phyloP scores from a whole-genome alignment of 208 protist species.

The Endotrypanum monterogeii region DNA sequence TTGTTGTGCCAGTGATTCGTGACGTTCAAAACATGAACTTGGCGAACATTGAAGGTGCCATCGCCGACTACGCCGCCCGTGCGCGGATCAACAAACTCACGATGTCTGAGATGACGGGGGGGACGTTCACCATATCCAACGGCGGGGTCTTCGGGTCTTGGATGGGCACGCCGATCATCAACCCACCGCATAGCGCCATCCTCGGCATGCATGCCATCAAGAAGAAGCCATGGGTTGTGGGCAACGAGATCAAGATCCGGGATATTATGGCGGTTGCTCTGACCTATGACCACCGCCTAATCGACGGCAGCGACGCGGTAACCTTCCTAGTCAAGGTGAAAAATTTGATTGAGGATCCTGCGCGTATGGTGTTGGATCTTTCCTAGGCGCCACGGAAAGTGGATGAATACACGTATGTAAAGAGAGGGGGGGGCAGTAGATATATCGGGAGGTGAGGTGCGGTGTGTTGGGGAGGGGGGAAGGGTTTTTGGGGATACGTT shows the following conservation, averaged over 20 bases:
- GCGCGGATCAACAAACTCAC: constrained; percentile 93
- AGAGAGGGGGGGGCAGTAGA: neutral
- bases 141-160: constrained; percentile 98
- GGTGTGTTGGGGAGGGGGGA: neutral
- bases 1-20: constrained; percentile 98
- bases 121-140: constrained; percentile 99
- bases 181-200: constrained; percentile 98
- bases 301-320: constrained; percentile 98
- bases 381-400: constrained; percentile 35
- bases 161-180: constrained; percentile 99
- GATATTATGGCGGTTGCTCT: constrained; percentile 99
- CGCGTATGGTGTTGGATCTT: constrained; percentile 93
- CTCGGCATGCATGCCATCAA: constrained; percentile 99
- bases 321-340: constrained; percentile 98
- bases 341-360: constrained; percentile 96
- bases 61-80: constrained; percentile 92
- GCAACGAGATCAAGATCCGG: constrained; percentile 89
- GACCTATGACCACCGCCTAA: constrained; percentile 99
- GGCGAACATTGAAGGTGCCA: constrained; percentile 96
- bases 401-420: neutral
- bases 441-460: constrained; percentile 4
- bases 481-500: neutral
- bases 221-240: constrained; percentile 95
- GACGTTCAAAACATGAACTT: constrained; percentile 96
- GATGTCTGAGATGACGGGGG: constrained; percentile 98